phyloP scores from a whole-genome alignment of 2,329 filamentous ascomycete species.

The Cercospora zeae-maydis region DNA sequence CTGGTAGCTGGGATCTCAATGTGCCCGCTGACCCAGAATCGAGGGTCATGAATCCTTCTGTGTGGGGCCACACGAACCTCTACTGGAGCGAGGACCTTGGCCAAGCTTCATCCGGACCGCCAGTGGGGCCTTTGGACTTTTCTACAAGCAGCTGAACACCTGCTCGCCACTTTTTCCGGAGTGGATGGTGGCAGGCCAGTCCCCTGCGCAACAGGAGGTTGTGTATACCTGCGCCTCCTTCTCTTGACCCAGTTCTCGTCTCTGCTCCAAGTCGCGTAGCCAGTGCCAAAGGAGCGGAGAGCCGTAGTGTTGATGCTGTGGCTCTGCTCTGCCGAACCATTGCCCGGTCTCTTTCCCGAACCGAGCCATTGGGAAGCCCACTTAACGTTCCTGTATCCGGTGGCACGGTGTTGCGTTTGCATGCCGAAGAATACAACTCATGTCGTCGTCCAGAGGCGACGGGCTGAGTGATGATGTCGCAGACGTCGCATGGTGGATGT shows the following conservation, averaged over 20 bases:
- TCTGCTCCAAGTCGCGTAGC: neutral
- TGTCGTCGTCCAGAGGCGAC: neutral
- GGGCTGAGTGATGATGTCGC: conserved; percentile 3
- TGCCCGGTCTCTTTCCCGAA: neutral
- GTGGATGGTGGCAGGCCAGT: neutral
- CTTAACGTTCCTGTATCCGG: neutral
- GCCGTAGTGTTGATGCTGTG: neutral
- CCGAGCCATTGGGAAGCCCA: neutral
- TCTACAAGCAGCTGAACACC: neutral
- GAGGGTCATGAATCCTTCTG: too few species aligned
- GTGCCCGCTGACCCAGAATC: neutral
- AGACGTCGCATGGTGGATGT: conserved; percentile 1
- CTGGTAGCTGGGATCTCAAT: neutral
- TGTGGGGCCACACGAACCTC: neutral
- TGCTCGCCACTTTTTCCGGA: neutral
- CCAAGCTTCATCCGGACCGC: neutral
- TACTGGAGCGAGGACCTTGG: neutral
- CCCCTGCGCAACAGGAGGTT: neutral
- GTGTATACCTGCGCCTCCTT: neutral
- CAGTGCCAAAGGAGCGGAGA: neutral
- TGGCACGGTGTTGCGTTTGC: neutral
- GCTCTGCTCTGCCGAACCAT: neutral
- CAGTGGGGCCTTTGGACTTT: neutral
- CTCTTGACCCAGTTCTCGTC: neutral
- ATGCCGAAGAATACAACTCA: neutral